phyloP scores from a whole-genome alignment of 1,284 basidiomycete genomes.

The Abortiporus biennis region DNA sequence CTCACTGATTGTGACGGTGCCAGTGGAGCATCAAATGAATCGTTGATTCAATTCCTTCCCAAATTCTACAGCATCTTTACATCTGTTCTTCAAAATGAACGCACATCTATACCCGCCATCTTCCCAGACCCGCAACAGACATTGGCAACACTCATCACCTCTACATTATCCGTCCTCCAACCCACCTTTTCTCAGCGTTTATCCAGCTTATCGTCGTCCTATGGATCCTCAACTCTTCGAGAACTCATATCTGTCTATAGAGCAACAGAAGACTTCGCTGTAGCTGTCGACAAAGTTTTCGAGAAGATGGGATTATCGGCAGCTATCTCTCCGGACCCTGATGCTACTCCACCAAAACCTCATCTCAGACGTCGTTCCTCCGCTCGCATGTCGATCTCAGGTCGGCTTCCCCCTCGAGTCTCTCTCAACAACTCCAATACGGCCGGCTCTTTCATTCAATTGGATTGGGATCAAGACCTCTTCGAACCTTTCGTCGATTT shows the following conservation, averaged over 20 bases:
- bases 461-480: conserved; percentile 83
- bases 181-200: conserved; percentile 80
- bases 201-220: conserved; percentile 54
- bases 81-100: conserved; percentile 63
- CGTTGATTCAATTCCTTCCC: conserved; percentile 64
- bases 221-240: conserved; percentile 57
- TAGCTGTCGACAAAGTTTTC: conserved; percentile 64
- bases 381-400: conserved; percentile 68
- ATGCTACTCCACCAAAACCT: conserved; percentile 10
- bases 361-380: conserved; percentile 39
- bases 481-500: conserved; percentile 91
- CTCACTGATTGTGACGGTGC: conserved; percentile 43
- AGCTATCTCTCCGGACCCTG: conserved; percentile 20
- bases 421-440: conserved; percentile 21
- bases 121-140: conserved; percentile 75
- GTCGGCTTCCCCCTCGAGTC: conserved; percentile 36
- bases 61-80: conserved; percentile 71
- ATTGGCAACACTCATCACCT: conserved; percentile 75
- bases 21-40: conserved; percentile 19
- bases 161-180: conserved; percentile 70
- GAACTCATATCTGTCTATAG: conserved; percentile 69
- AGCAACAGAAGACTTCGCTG: conserved; percentile 77
- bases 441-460: conserved; percentile 20
- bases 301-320: conserved; percentile 60
- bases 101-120: conserved; percentile 70